These are phyloP conservation scores for Aspergillus saccharolyticus DNA, from an alignment of 495 filamentous ascomycete species.

Conservation along the genomic window DNA sequence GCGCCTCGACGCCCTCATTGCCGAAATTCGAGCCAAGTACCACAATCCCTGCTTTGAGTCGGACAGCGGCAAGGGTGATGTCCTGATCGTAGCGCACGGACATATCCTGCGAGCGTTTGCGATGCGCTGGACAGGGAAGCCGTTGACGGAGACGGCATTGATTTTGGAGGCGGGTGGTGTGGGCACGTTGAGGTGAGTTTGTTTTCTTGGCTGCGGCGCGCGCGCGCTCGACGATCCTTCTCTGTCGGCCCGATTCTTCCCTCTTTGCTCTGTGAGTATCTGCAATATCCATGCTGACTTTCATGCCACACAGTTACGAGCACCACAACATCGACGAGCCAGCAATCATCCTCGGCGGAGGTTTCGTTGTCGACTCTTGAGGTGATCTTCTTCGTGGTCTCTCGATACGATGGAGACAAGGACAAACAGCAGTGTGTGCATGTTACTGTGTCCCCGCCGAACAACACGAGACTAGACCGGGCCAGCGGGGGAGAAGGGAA, in stretches of 20 bases:
- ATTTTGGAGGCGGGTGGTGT: slow-evolving; percentile 78
- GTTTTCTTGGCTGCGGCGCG: too few relatives aligned
- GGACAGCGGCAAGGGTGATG: slow-evolving; percentile 43
- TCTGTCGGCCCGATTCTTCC: neutral
- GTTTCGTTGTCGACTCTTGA: slow-evolving; percentile 40
- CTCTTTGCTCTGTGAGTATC: neutral
- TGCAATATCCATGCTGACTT: neutral
- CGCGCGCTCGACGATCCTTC: too few relatives aligned
- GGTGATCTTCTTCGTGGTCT: neutral
- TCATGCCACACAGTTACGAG: slow-evolving; percentile 49
- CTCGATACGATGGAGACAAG: too few relatives aligned
- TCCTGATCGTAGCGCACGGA: slow-evolving; percentile 73
- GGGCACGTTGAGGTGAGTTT: slow-evolving; percentile 63
- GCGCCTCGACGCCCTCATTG: slow-evolving; percentile 70
- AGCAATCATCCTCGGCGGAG: slow-evolving; percentile 58
- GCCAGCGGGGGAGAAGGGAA: too few relatives aligned
- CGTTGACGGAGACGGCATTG: slow-evolving; percentile 50
- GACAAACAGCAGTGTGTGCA: too few relatives aligned
- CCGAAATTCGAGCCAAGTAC: slow-evolving; percentile 60
- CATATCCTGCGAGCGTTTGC: slow-evolving; percentile 87
- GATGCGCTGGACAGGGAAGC: slow-evolving; percentile 76
- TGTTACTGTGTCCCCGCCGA: too few relatives aligned
- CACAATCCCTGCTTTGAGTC: slow-evolving; percentile 38
- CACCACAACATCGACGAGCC: slow-evolving; percentile 64
- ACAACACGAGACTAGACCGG: too few relatives aligned